Conservation (phyloP, 1,284 basidiomycete species). For the Stygiomarasmius scandens region DNA sequence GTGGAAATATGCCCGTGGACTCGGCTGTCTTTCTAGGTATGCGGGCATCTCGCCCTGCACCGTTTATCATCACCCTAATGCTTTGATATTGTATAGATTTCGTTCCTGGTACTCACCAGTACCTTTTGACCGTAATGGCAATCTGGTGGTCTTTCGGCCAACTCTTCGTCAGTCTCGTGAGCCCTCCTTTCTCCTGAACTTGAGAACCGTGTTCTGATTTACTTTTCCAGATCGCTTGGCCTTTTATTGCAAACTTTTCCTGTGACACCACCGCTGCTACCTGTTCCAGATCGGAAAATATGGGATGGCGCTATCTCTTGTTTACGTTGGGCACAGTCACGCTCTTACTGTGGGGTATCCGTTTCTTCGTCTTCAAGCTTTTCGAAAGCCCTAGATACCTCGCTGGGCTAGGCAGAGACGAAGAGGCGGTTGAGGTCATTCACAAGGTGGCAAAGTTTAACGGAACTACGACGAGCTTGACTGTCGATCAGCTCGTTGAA, state of each 20-base stretch:
- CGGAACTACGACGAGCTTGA: slow-evolving; percentile 46
- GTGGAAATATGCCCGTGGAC: slow-evolving; percentile 77
- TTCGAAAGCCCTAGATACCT: slow-evolving; percentile 78
- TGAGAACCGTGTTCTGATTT: background rate
- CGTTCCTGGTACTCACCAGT: slow-evolving; percentile 62
- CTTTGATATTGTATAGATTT: slow-evolving; percentile 44
- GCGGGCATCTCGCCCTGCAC: slow-evolving; percentile 14
- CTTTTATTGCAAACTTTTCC: slow-evolving; percentile 64
- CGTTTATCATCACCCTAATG: slow-evolving; percentile 3
- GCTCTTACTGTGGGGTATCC: slow-evolving; percentile 63
- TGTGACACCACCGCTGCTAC: slow-evolving; percentile 44
- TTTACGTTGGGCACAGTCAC: slow-evolving; percentile 66
- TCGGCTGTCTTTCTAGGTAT: slow-evolving; percentile 77
- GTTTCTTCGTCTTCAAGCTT: slow-evolving; percentile 76
- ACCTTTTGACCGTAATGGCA: slow-evolving; percentile 62
- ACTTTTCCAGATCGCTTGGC: slow-evolving; percentile 57
- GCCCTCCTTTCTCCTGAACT: slow-evolving; percentile 19
- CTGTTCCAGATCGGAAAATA: slow-evolving; percentile 48
- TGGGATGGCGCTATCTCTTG: slow-evolving; percentile 77
- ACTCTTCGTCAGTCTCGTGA: slow-evolving; percentile 57
- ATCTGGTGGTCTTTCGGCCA: slow-evolving; percentile 71
- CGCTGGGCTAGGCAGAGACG: slow-evolving; percentile 71
- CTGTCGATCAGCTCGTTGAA: slow-evolving; percentile 47
- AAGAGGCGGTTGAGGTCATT: slow-evolving; percentile 71
- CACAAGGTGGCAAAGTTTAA: slow-evolving; percentile 74